Conservation (phyloP, 2,329 filamentous ascomycete species). For the Fusarium circinatum region DNA sequence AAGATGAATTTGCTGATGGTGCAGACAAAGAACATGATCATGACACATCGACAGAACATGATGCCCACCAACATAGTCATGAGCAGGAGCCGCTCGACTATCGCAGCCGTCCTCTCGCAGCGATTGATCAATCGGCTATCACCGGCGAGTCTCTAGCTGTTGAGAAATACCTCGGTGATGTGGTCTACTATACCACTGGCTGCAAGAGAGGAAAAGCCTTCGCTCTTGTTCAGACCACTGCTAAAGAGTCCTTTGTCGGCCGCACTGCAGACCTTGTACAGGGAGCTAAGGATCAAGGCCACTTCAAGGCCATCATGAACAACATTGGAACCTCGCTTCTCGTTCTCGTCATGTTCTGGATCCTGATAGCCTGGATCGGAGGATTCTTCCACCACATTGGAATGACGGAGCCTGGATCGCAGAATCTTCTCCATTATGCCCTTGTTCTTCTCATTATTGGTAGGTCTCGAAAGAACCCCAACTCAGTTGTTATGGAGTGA, state of each 20-base stretch:
- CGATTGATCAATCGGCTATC: slow-evolving; percentile 28
- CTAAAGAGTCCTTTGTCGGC: slow-evolving; percentile 25
- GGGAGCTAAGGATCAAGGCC: slow-evolving; percentile 30
- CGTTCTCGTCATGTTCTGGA: slow-evolving; percentile 30
- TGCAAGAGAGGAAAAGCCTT: slow-evolving; percentile 28
- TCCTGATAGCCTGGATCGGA: slow-evolving; percentile 19
- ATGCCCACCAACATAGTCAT: background rate
- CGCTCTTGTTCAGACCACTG: slow-evolving; percentile 8
- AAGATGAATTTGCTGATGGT: slow-evolving; percentile 13
- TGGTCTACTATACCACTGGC: slow-evolving; percentile 31
- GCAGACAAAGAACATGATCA: background rate
- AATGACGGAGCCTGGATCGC: slow-evolving; percentile 11
- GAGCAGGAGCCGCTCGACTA: slow-evolving; percentile 4
- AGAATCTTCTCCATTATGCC: slow-evolving; percentile 26
- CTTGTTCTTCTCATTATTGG: slow-evolving; percentile 32
- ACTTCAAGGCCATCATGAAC: slow-evolving; percentile 34
- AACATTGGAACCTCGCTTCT: slow-evolving; percentile 23
- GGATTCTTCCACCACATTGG: slow-evolving; percentile 29
- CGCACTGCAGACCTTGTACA: slow-evolving; percentile 28
- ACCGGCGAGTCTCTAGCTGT: slow-evolving; percentile 28
- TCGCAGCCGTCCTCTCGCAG: slow-evolving; percentile 17
- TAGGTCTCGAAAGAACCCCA: background rate
- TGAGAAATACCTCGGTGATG: slow-evolving; percentile 20
- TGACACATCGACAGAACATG: background rate
- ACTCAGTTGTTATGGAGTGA: background rate